Evolutionary conservation across 2,329 filamentous ascomycete genomes (phyloP).

Genomic region (Penicillium sp.): DNA sequence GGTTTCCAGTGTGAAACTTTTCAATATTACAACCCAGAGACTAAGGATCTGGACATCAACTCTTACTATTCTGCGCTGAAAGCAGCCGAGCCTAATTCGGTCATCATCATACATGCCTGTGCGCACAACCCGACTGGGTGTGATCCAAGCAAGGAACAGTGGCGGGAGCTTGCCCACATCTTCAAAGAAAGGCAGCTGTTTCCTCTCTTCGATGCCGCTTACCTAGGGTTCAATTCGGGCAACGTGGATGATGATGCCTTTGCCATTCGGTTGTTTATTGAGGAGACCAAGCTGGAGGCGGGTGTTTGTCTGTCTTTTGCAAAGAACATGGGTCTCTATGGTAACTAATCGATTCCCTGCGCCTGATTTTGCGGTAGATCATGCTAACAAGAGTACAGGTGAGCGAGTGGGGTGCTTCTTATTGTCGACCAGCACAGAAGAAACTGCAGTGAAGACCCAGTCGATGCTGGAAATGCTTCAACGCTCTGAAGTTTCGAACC

Average conservation of each 20-base stretch:
- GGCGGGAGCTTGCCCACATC: constrained; percentile 78
- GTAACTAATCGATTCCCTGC: constrained; percentile 3
- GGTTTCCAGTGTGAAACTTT: constrained; percentile 64
- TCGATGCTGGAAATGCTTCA: constrained; percentile 50
- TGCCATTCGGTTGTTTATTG: constrained; percentile 26
- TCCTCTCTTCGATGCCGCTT: constrained; percentile 62
- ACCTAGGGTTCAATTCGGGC: constrained; percentile 32
- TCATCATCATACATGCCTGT: constrained; percentile 71
- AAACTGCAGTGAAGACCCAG: constrained; percentile 15
- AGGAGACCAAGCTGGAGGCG: constrained; percentile 73
- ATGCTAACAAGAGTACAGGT: constrained; percentile 6
- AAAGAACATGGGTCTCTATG: constrained; percentile 50
- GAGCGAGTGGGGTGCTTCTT: constrained; percentile 23
- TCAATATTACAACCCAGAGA: constrained; percentile 23
- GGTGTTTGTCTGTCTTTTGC: constrained; percentile 60
- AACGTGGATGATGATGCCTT: constrained; percentile 30
- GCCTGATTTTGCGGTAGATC: neutral
- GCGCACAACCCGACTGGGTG: constrained; percentile 97
- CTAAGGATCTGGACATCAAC: constrained; percentile 21
- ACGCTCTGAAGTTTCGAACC: constrained; percentile 93
- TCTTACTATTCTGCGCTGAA: constrained; percentile 18
- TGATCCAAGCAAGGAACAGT: constrained; percentile 86
- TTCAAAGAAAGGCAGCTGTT: constrained; percentile 78
- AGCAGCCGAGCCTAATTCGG: constrained; percentile 14
- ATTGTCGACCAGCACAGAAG: constrained; percentile 9